Base-by-base conservation (phyloP, 192 early-diverging fungal genomes). In the Coemansia sp. region DNA sequence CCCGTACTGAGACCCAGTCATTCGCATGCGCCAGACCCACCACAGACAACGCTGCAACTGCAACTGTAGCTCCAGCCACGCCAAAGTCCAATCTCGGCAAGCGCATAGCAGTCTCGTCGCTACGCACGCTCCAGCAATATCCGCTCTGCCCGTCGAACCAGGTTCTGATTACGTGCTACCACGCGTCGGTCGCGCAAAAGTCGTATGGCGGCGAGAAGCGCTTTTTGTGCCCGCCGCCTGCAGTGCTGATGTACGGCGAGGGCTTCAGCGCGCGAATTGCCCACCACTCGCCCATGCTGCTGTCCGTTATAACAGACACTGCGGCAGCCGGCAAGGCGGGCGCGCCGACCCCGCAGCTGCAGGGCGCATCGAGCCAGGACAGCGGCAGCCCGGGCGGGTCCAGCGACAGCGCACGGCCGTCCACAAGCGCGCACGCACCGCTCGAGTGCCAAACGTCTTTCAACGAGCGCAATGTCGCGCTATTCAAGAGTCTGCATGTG, bases 181-280 rank as follows among this genome's bases (percentile, higher is more conserved):
- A 93, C 52, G 88, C 92, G 6, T 65, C 86, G 0, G 93, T 93
- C 7, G 93, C 90, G 5, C 94, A 97, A 80, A 97, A 97, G 78
- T 93, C 91, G 10, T 97, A 97, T 81, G 94, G 93, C 11, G 83
- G 84, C 58, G 94, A 97, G 67, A 97, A 95, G 67, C 84, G 94
- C 4, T 91, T 89, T 59, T 60, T 90, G 51, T 89, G 88, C 58
- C 88, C 90, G 40, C 89, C 90, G 21, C 90, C 90, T 4, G 83
- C 88, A 10, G 84, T 92, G 12, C 74, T 81, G 42, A 73, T 90
- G 58, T 65, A 84, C 33, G 81, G 78, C 51, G 67, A 73, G 30
- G 71, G 73, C 10, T 49, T 46, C 49, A 71, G 59, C 44, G 68
- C 71, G 22, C 69, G 51, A 14, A 58, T 81, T 23, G 68, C 82